Percentiles rank a stretch among this genome's conserved stretches.
Conservation (phyloP, 2,329 filamentous ascomycete species). For the Tolypocladium pustulatum region DNA sequence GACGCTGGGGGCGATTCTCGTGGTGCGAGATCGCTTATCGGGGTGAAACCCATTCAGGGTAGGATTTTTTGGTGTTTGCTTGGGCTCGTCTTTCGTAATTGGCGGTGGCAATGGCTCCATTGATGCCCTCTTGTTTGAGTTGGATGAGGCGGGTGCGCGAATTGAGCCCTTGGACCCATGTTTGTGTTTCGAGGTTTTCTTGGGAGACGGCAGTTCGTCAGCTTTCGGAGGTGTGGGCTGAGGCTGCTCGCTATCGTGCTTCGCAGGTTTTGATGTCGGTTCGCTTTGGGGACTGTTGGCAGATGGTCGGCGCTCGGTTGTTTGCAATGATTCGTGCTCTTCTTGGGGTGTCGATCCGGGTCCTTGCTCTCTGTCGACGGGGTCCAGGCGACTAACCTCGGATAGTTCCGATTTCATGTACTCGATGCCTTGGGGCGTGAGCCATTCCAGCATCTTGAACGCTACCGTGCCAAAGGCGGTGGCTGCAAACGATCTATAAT, state of each 20-base stretch:
- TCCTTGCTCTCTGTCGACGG: slow-evolving; percentile 1
- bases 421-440: slow-evolving; percentile 48
- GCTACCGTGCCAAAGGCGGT: slow-evolving; percentile 56
- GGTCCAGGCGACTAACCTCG: slow-evolving; percentile 5
- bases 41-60: slow-evolving; percentile 17
- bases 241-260: not conserved
- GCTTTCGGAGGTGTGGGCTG: not conserved
- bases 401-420: slow-evolving; percentile 31
- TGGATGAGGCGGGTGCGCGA: slow-evolving; percentile 12
- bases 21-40: slow-evolving; percentile 23
- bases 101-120: slow-evolving; percentile 18
- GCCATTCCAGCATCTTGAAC: slow-evolving; percentile 61
- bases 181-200: slow-evolving; percentile 4
- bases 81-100: slow-evolving; percentile 16
- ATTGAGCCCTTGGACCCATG: slow-evolving; percentile 10
- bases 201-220: slow-evolving; percentile 4
- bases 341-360: not conserved
- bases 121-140: slow-evolving; percentile 17
- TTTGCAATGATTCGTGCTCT: not conserved
- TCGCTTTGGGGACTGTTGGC: not conserved
- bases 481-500: slow-evolving; percentile 50
- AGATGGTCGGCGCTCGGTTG: not conserved
- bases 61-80: slow-evolving; percentile 17
- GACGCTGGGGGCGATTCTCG: slow-evolving; percentile 15
- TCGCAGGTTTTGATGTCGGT: not conserved